Evolutionary conservation across 805 yeast species (phyloP), one percentile per base, ranked within the genome.

Genomic region (Metschnikowia chrysomelidarum): DNA sequence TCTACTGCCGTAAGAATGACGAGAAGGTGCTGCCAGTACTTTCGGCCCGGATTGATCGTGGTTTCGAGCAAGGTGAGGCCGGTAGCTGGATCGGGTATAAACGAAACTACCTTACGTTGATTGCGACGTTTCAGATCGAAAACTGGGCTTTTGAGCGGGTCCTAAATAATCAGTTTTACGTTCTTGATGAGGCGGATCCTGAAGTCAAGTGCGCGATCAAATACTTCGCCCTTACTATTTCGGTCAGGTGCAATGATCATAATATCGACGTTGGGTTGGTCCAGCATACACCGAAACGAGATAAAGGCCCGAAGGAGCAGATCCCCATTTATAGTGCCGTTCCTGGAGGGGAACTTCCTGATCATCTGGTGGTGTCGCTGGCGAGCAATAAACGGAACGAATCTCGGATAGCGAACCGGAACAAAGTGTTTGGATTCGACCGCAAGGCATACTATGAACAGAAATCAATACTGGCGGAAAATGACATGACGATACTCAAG

Each of bases 241-340:
- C 64, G 9, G 64, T 84, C 4, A 73, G 62, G 49, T 75, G 78
- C 26, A 81, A 76, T 30, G 79, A 73, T 32, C 28, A 27, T 7
- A 67, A 61, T 14, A 59, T 64, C 0, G 59, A 64, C 11, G 71
- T 78, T 14, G 62, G 59, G 23, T 58, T 80, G 36, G 69, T 81
- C 6, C 87, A 82, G 48, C 87, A 80, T 46, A 82, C 87, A 0
- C 82, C 88, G 1, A 82, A 82, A 53, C 61, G 89, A 45, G 87
- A 82, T 47, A 73, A 74, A 45, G 87, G 87, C 0, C 87, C 87
- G 0, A 86, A 80, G 53, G 67, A 72, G 40, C 54, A 71, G 1
- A 87, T 87, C 0, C 77, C 79, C n/a, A 59, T 70, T 4, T 70
- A 69, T 43, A 76, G 80, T 3, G 69, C 76, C 4, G 70, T 78